phyloP scores from a whole-genome alignment of 352 stramenopile species.

The Detonula confervacea region DNA sequence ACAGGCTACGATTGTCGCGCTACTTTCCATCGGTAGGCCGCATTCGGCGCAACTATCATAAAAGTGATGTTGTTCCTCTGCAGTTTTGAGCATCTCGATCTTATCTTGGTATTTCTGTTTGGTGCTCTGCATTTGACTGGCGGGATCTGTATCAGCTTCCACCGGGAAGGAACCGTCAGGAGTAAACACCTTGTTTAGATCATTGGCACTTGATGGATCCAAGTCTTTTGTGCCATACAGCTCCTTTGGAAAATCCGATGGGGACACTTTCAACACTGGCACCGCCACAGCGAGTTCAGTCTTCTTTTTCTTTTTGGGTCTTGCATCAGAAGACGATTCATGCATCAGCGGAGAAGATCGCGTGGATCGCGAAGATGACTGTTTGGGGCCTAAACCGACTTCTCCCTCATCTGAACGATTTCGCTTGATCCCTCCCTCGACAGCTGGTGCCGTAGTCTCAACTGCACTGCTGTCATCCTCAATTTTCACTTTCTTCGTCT shows the following conservation, averaged over 20 bases:
- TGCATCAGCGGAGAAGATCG: conserved; percentile 15
- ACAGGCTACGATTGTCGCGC: conserved; percentile 88
- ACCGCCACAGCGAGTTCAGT: not conserved
- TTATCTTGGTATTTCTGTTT: conserved; percentile 36
- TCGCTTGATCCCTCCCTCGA: too few species aligned
- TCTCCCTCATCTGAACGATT: too few species aligned
- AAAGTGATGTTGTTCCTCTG: conserved; percentile 80
- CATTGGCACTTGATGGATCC: conserved; percentile 54
- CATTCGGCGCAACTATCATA: conserved; percentile 91
- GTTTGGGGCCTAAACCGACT: too few species aligned
- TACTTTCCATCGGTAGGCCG: conserved; percentile 84
- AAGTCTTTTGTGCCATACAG: conserved; percentile 54
- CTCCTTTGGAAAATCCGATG: conserved; percentile 72
- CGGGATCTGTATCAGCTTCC: not conserved
- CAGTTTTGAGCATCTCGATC: conserved; percentile 7
- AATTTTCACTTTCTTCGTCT: conserved; percentile 4
- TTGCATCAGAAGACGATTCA: not conserved
- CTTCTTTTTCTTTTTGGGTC: conserved; percentile 2
- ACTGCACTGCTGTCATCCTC: not conserved
- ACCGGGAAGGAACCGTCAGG: conserved; percentile 37
- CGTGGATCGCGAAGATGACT: conserved; percentile 10
- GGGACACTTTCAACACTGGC: conserved; percentile 57
- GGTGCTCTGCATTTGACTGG: not conserved
- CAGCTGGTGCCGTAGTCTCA: not conserved
- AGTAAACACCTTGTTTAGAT: conserved; percentile 68